Evolutionary conservation across 148 eudicot genomes (phyloP).

Genomic region (Camellia japonica): DNA sequence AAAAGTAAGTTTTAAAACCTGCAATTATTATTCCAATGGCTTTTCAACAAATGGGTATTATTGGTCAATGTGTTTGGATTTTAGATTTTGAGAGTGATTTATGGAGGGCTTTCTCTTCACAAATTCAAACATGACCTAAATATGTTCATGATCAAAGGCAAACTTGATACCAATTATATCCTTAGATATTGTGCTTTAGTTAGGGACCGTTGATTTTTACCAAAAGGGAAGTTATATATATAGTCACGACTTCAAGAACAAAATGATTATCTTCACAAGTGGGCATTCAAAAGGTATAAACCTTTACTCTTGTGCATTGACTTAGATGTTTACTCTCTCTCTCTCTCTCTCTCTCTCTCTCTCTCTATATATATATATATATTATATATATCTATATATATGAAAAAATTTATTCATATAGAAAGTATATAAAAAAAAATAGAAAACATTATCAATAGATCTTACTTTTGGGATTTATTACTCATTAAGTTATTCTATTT

Average conservation of each 20-base stretch:
- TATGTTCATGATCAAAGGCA: not conserved
- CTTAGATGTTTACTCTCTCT: not conserved
- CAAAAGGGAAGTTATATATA: not conserved
- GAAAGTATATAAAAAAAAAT: no score
- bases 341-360: not conserved
- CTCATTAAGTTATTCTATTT: no score
- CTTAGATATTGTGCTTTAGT: conserved; percentile 11
- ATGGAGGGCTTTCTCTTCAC: not conserved
- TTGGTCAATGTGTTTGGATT: no score
- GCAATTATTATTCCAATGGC: no score
- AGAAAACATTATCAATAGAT: no score
- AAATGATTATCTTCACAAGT: conserved; percentile 31
- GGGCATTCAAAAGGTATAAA: conserved; percentile 16
- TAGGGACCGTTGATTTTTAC: not conserved
- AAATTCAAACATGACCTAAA: not conserved
- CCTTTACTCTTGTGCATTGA: not conserved
- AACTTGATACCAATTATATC: not conserved
- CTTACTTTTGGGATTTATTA: no score
- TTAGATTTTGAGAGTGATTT: no score
- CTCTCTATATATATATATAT: no score
- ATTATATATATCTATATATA: no score
- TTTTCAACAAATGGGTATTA: no score
- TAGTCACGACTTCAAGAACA: conserved; percentile 11
- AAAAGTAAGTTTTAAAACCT: no score
- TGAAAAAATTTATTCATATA: no score